Base-by-base conservation (phyloP, 2,329 filamentous ascomycete genomes). In the Ophiostoma ips region DNA sequence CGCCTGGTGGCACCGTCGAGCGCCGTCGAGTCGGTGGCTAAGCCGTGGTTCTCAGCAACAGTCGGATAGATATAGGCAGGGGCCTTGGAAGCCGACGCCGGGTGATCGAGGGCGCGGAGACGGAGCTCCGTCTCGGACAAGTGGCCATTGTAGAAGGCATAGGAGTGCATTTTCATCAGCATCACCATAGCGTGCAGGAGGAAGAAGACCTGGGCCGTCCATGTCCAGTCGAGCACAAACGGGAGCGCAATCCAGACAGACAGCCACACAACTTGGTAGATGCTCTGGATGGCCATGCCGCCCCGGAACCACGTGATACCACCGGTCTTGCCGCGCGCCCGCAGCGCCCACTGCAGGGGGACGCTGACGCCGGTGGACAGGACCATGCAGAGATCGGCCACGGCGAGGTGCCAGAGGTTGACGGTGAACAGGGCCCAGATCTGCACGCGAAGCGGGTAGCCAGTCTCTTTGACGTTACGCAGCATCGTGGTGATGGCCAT, bases 81-180 rank as follows among this genome's bases (percentile, higher is more conserved):
- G 3, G 73, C 76, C 58, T 79, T 78, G 47, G 81, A 82, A 5
- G 77, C 76, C 5, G 75, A 79, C n/a, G 77, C 75, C 2, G 88
- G 87, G 51, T 77, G 68, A 64, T 98, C 92, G 33, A 98, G 80
- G 37, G 79, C 79, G 50, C 77, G 78, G 12, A 98, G 73, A 11
- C 87, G 82, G 61, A 83, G 81, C 64, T 94, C 79, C 0, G 87
- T 94, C 64, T 92, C 87, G 57, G 84, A 86, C 15, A 98, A 72
- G 64, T 98, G 92, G 11, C 92, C 92, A 60, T 95, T 96, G 70
- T 98, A 98, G 65, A 96, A 98, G 21, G 87, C 85, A 62, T 95
- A 98, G 6, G 89, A 95, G 65, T 98, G 92, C 80, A 96, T 92
- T 72, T 98, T 98, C 92, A 98, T 98, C 47, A 95, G 79, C 18